phyloP scores from a whole-genome alignment of 345 rosid species.

The Salix suchowensis region DNA sequence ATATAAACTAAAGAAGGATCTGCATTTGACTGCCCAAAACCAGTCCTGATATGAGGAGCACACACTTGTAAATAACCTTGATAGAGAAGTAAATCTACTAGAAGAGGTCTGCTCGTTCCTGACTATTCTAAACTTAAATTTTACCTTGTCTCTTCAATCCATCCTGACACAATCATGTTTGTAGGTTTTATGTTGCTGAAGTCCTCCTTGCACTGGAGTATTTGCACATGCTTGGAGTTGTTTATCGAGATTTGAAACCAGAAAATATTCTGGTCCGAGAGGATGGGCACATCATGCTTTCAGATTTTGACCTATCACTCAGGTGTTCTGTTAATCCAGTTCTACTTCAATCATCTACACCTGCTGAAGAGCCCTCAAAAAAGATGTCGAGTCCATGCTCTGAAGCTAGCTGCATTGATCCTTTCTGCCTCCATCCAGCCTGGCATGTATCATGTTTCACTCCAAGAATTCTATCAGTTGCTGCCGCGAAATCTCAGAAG shows the following conservation, averaged over 20 bases:
- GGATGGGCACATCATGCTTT: conserved; percentile 85
- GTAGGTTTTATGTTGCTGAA: conserved; percentile 75
- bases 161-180: conserved; percentile 8
- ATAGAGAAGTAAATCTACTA: not conserved
- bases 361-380: conserved; percentile 34
- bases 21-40: not conserved
- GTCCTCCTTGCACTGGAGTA: conserved; percentile 75
- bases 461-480: conserved; percentile 56
- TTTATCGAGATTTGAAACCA: conserved; percentile 75
- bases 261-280: conserved; percentile 74
- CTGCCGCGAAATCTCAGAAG: conserved; percentile 55
- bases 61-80: not conserved
- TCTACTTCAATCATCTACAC: conserved; percentile 42
- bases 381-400: conserved; percentile 66
- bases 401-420: conserved; percentile 66
- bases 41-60: not conserved
- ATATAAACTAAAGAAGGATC: not conserved
- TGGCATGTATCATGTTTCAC: conserved; percentile 81
- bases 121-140: not conserved
- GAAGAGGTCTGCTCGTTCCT: not conserved
- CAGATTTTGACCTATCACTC: conserved; percentile 76
- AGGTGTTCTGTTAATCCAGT: conserved; percentile 51
- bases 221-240: conserved; percentile 82
- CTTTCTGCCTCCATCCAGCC: conserved; percentile 72
- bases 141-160: not conserved